A percentile compares a stretch with the other conserved stretches of the same genome.
Conservation (phyloP, 2,329 filamentous ascomycete species). For the Pezicula carpinea region DNA sequence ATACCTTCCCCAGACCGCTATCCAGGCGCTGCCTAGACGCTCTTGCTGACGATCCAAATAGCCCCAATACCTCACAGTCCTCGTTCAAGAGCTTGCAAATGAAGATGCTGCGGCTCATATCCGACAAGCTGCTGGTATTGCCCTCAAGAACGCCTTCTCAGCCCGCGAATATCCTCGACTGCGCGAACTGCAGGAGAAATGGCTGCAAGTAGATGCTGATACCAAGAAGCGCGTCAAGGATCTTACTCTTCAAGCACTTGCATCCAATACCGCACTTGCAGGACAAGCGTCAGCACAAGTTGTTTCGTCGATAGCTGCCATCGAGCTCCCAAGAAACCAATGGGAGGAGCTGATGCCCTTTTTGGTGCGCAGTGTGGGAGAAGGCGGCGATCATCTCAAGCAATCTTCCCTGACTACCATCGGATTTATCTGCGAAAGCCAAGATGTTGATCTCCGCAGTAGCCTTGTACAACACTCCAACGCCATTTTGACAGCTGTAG, state of each 20-base stretch:
- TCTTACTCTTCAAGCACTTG: constrained; percentile 81
- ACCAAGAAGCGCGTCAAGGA: constrained; percentile 87
- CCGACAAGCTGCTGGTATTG: constrained; percentile 89
- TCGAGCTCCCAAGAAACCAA: constrained; percentile 89
- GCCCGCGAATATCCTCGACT: constrained; percentile 84
- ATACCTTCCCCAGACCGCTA: constrained; percentile 25
- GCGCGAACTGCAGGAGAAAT: constrained; percentile 88
- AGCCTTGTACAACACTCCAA: constrained; percentile 86
- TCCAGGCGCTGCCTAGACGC: constrained; percentile 14
- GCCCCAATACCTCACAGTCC: constrained; percentile 88
- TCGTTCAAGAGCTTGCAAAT: constrained; percentile 92
- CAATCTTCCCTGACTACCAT: constrained; percentile 94
- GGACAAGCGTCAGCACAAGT: constrained; percentile 91
- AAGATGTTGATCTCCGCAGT: constrained; percentile 79
- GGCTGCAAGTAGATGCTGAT: constrained; percentile 76
- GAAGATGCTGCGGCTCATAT: constrained; percentile 79
- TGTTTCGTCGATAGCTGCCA: constrained; percentile 87
- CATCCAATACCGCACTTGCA: constrained; percentile 73
- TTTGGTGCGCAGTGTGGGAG: constrained; percentile 88
- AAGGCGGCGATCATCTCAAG: constrained; percentile 82
- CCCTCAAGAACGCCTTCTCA: constrained; percentile 96
- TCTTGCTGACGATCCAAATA: constrained; percentile 35
- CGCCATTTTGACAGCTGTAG: constrained; percentile 94
- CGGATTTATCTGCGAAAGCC: constrained; percentile 96
- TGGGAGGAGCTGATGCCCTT: constrained; percentile 88